Conservation (phyloP, 2,329 filamentous ascomycete genomes). For the Penicillium janthinellum region DNA sequence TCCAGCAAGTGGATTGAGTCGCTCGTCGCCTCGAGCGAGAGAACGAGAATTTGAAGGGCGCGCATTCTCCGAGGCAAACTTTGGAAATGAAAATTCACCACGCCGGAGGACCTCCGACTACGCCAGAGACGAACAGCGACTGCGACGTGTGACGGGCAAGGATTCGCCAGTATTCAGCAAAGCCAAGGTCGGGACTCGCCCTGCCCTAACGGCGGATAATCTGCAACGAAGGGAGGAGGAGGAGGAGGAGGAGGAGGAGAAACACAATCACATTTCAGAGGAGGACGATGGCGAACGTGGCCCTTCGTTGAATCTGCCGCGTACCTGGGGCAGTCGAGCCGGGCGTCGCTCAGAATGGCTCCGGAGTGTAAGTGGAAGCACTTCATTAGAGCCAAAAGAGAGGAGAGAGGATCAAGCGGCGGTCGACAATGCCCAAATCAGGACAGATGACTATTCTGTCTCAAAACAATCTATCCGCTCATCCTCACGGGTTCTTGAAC, state of each 20-base stretch:
- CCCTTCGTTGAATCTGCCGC: conserved; percentile 41
- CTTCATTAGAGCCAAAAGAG: conserved; percentile 21
- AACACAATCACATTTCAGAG: conserved; percentile 12
- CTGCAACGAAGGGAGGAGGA: conserved; percentile 40
- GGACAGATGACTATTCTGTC: conserved; percentile 32
- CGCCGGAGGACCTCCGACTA: conserved; percentile 40
- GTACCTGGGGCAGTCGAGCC: conserved; percentile 40
- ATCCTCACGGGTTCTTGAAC: conserved; percentile 36
- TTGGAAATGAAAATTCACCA: conserved; percentile 38
- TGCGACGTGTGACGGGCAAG: conserved; percentile 42
- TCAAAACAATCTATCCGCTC: conserved; percentile 29
- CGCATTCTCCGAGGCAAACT: conserved; percentile 34
- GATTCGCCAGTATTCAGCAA: conserved; percentile 46
- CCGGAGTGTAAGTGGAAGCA: conserved; percentile 32
- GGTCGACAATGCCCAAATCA: conserved; percentile 22
- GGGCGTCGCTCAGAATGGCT: conserved; percentile 39
- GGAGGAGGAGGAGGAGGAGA: conserved; percentile 32
- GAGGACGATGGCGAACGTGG: conserved; percentile 31
- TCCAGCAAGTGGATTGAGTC: conserved; percentile 13
- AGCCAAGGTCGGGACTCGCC: conserved; percentile 34
- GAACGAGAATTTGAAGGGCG: conserved; percentile 23
- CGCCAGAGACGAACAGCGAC: conserved; percentile 41
- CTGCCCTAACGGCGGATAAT: conserved; percentile 39
- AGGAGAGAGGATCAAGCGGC: conserved; percentile 15
- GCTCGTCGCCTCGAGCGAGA: conserved; percentile 25